Base-by-base conservation (phyloP, 2,329 filamentous ascomycete species). In the Sphaerulina vaccinii region DNA sequence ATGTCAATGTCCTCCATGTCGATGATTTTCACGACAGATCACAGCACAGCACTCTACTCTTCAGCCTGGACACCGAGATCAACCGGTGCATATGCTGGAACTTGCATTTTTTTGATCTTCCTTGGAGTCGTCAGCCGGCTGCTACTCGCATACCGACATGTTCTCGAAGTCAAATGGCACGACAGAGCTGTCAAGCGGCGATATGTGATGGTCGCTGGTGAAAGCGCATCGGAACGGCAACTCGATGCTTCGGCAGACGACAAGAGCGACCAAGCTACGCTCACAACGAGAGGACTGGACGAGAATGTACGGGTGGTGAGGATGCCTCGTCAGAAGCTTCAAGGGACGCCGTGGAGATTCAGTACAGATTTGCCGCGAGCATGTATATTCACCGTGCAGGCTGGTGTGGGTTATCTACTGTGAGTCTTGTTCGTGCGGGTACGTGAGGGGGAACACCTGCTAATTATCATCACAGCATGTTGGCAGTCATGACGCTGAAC, bases 401-500 rank as follows among this genome's bases (percentile, higher is more conserved):
- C 81, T n/a, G 89, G 83, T 6, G 80, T 95, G 38, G 87, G 86
- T 10, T 96, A 95, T 72, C 74, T 96, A 24, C 82, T 96, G 90
- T 95, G 74, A 80, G 88, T 83, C 27, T 36, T 55, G 8, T 37
- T 23, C 23, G 8, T 11, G n/a, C 23, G 15, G 15, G 11, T 35
- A 8, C 29, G 9, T 2, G 2, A 21, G 19, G 3, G 8, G 5
- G n/a, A n/a, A n/a, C 8, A 35, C 6, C 5, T 33, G 42, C 58
- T 65, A 40, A 63, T 67, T 15, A 18, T 24, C 48, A 10, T 44
- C 15, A 32, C 62, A 96, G 90, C 54, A 96, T 96, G 90, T 74
- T 96, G 73, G 88, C 87, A 11, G 87, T 95, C 66, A 96, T 93
- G 89, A 91, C 88, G 1, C 83, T 89, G 75, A 93, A 93, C 62